Percentiles rank a stretch among this genome's conserved stretches.
These are phyloP conservation scores for Thuja plicata DNA, from an alignment of 83 land plant genomes.

Conservation along the genomic window DNA sequence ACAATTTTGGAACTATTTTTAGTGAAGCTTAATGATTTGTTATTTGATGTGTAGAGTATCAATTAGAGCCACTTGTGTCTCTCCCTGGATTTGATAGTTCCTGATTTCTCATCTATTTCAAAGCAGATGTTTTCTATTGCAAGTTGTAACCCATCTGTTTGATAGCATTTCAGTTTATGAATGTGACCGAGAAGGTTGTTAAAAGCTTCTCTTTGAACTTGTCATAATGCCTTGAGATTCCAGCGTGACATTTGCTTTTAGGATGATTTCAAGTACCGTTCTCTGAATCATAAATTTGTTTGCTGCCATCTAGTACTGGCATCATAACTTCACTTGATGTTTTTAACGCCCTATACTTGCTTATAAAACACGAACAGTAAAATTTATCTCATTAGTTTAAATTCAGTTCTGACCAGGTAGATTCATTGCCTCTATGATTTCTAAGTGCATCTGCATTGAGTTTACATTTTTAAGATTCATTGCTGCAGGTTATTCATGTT, in stretches of 20 bases:
- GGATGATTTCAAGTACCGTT: background rate
- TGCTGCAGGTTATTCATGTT: background rate
- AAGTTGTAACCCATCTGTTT: background rate
- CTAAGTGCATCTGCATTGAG: background rate
- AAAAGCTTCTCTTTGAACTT: background rate
- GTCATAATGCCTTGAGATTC: background rate
- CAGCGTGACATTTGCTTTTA: background rate
- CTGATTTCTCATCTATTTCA: background rate
- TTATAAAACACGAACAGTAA: background rate
- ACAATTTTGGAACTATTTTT: background rate
- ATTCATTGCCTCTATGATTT: background rate
- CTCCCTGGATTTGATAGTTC: background rate
- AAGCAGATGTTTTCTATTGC: background rate
- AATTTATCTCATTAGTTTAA: background rate
- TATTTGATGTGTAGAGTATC: background rate
- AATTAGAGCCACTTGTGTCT: background rate
- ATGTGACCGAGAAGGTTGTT: background rate
- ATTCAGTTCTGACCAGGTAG: background rate
- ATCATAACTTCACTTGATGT: background rate
- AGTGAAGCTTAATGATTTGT: background rate
- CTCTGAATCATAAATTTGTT: background rate
- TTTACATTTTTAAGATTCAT: background rate
- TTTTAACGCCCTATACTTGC: background rate
- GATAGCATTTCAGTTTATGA: background rate
- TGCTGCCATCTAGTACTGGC: background rate